These are phyloP conservation scores for Polytolypa hystricis DNA, from an alignment of 2,329 filamentous ascomycete genomes.

Conservation along the genomic window DNA sequence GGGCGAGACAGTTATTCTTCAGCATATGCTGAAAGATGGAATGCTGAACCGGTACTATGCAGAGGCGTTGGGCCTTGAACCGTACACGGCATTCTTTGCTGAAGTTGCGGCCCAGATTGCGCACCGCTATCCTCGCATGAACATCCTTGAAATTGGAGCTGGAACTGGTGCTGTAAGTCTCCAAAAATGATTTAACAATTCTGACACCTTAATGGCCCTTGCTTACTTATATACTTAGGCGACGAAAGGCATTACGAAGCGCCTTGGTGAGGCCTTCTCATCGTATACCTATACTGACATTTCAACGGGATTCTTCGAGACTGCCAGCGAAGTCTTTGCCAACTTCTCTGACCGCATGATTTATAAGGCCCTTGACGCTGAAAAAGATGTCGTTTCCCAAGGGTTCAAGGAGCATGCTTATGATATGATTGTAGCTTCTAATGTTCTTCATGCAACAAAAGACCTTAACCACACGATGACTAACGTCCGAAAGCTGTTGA, in stretches of 20 bases:
- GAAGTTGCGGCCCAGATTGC: constrained; percentile 1
- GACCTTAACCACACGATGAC: constrained; percentile 10
- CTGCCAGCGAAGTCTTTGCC: constrained; percentile 20
- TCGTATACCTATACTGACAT: constrained; percentile 14
- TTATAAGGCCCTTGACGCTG: constrained; percentile 14
- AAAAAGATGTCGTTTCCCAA: constrained; percentile 12
- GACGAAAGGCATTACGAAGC: constrained; percentile 12
- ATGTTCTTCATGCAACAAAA: constrained; percentile 17
- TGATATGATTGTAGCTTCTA: constrained; percentile 17
- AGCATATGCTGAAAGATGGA: constrained; percentile 10
- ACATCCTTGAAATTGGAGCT: constrained; percentile 26
- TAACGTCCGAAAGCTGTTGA: constrained; percentile 12
- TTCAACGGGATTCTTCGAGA: constrained; percentile 12
- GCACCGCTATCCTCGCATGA: constrained; percentile 13
- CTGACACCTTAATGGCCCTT: too few species aligned
- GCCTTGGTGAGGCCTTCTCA: constrained; percentile 9
- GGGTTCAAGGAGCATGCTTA: constrained; percentile 14
- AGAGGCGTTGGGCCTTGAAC: constrained; percentile 5
- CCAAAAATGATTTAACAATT: too few species aligned
- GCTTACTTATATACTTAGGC: too few species aligned
- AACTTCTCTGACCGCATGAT: constrained; percentile 13
- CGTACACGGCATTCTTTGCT: constrained; percentile 2
- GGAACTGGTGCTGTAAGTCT: constrained; percentile 24
- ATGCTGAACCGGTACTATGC: constrained; percentile 7
- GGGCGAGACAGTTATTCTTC: constrained; percentile 23